A percentile compares a stretch with the other conserved stretches of the same genome.
Conservation (phyloP, 495 filamentous ascomycete genomes). For the Tuber indicum region DNA sequence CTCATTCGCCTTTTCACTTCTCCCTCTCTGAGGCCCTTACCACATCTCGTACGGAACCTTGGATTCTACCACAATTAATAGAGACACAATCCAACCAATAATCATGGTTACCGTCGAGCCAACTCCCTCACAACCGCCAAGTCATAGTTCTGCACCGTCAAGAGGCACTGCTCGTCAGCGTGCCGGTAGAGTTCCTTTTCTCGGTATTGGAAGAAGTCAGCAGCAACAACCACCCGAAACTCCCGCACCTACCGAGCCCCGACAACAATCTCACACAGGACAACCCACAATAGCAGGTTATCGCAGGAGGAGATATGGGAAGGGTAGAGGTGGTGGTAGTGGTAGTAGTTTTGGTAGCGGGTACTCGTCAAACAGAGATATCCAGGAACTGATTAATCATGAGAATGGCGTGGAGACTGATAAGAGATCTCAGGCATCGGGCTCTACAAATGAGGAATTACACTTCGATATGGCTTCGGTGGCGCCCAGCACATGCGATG, state of each 20-base stretch:
- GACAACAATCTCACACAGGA: slow-evolving; percentile 11
- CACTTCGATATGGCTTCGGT: neutral
- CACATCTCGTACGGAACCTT: neutral
- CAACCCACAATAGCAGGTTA: slow-evolving; percentile 13
- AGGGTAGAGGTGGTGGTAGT: slow-evolving; percentile 14
- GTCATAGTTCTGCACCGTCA: slow-evolving; percentile 6
- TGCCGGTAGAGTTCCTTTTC: slow-evolving; percentile 23
- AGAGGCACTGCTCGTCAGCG: slow-evolving; percentile 11
- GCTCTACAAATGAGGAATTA: slow-evolving; percentile 1
- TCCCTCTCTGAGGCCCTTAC: neutral
- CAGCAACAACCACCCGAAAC: slow-evolving; percentile 12
- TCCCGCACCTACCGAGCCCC: neutral
- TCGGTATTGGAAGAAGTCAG: slow-evolving; percentile 19
- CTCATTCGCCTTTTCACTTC: neutral
- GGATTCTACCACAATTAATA: slow-evolving; percentile 13
- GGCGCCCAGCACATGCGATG: neutral
- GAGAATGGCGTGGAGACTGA: slow-evolving; percentile 2
- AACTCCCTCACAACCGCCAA: slow-evolving; percentile 8
- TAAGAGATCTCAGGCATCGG: neutral
- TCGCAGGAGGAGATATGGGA: slow-evolving; percentile 14
- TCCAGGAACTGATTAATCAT: slow-evolving; percentile 13
- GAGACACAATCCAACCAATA: neutral
- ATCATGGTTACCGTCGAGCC: slow-evolving; percentile 29
- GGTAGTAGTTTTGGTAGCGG: slow-evolving; percentile 8
- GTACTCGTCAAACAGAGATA: slow-evolving; percentile 9